Conservation (phyloP, 371 early-diverging fungal genomes). For the Mucor mucedo region DNA sequence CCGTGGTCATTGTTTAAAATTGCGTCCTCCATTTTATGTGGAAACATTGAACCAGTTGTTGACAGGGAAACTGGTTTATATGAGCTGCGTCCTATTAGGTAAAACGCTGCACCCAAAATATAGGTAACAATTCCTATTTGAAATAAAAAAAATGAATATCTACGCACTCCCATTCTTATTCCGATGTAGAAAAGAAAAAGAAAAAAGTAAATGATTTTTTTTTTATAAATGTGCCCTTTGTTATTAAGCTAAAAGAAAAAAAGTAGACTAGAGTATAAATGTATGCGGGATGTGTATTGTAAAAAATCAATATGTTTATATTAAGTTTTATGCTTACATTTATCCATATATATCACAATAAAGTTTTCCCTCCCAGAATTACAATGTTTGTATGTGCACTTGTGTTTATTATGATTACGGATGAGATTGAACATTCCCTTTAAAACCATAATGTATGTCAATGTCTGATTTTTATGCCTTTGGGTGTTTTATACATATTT, state of each 20-base stretch:
- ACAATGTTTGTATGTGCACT: slow-evolving; percentile 1
- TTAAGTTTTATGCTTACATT: neutral
- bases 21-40: neutral
- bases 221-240: neutral
- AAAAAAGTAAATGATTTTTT: neutral
- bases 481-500: neutral
- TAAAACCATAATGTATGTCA: neutral
- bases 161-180: slow-evolving; percentile 18
- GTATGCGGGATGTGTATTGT: neutral
- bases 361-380: neutral
- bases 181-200: slow-evolving; percentile 16
- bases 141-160: slow-evolving; percentile 31
- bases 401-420: neutral
- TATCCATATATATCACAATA: neutral
- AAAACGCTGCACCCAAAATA: slow-evolving; percentile 23
- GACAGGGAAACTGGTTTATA: neutral
- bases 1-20: slow-evolving; percentile 4
- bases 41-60: neutral
- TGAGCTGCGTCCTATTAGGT: slow-evolving; percentile 14
- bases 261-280: neutral
- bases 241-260: neutral
- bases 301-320: neutral
- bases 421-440: neutral
- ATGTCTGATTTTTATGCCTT: neutral
- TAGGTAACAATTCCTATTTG: slow-evolving; percentile 22